A percentile compares a stretch with the other conserved stretches of the same genome.
Evolutionary conservation across 768 basidiomycete genomes (phyloP).

Genomic region (Kwoniella europaea): DNA sequence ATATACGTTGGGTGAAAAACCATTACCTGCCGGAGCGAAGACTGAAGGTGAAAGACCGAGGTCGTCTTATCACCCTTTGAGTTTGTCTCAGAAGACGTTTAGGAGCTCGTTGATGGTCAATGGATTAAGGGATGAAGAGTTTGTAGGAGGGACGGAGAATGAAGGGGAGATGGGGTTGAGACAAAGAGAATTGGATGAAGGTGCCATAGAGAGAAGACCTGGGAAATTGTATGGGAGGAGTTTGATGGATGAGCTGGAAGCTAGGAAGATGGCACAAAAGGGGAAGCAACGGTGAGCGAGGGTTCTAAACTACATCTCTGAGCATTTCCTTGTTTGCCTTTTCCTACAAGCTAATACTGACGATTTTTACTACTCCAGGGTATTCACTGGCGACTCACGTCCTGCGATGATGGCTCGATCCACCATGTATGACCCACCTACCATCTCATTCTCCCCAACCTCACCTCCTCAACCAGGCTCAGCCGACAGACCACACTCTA

Average conservation of each 20-base stretch:
- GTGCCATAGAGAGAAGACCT: slow-evolving; percentile 51
- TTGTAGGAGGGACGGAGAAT: slow-evolving; percentile 71
- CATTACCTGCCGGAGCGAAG: slow-evolving; percentile 75
- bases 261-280: slow-evolving; percentile 78
- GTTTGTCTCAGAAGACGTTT: slow-evolving; percentile 83
- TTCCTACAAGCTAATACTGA: not conserved
- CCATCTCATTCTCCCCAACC: slow-evolving; percentile 44
- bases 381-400: slow-evolving; percentile 83
- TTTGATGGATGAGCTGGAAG: slow-evolving; percentile 86
- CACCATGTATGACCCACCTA: slow-evolving; percentile 73
- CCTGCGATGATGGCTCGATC: slow-evolving; percentile 91
- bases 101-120: slow-evolving; percentile 76
- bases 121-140: slow-evolving; percentile 68
- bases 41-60: slow-evolving; percentile 53
- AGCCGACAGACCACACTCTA: slow-evolving; percentile 3
- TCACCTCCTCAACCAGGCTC: slow-evolving; percentile 8
- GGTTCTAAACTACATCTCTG: slow-evolving; percentile 15
- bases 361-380: slow-evolving; percentile 62
- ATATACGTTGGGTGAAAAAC: slow-evolving; percentile 71
- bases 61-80: slow-evolving; percentile 51
- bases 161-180: slow-evolving; percentile 67
- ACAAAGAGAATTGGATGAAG: slow-evolving; percentile 52
- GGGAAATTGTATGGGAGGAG: slow-evolving; percentile 69
- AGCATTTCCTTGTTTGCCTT: slow-evolving; percentile 5
- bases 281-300: slow-evolving; percentile 74